phyloP scores from a whole-genome alignment of 192 early-diverging fungal genomes.

The Thamnidium elegans region DNA sequence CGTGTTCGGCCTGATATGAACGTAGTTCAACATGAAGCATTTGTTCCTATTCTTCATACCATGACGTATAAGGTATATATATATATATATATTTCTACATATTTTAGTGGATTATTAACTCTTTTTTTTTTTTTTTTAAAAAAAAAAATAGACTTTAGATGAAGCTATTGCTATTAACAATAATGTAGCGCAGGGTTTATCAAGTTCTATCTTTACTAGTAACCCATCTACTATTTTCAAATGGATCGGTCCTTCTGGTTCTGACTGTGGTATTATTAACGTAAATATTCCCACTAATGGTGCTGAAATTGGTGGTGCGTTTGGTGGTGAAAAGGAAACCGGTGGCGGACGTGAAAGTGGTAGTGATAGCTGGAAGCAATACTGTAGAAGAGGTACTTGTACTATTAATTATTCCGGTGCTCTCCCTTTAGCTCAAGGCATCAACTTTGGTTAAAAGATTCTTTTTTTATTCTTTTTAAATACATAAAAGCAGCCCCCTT shows the following conservation, averaged over 20 bases:
- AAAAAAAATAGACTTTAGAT: conserved; percentile 52
- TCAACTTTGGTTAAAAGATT: conserved; percentile 84
- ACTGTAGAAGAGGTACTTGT: conserved; percentile 74
- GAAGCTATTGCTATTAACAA: conserved; percentile 91
- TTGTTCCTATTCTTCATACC: conserved; percentile 91
- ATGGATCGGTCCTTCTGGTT: conserved; percentile 89
- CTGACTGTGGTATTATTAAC: conserved; percentile 92
- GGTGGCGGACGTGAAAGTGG: conserved; percentile 93
- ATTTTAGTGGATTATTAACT: neutral
- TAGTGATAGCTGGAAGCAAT: conserved; percentile 92
- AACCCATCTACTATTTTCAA: conserved; percentile 80
- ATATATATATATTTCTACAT: neutral
- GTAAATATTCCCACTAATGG: conserved; percentile 97
- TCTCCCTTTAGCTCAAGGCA: conserved; percentile 92
- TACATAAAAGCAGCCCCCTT: neutral
- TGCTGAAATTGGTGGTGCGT: conserved; percentile 95
- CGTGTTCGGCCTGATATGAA: conserved; percentile 67
- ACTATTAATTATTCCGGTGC: conserved; percentile 83
- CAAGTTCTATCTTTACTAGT: conserved; percentile 81
- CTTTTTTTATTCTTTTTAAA: too few species aligned
- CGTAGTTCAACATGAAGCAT: conserved; percentile 90
- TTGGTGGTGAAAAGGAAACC: conserved; percentile 97
- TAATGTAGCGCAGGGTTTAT: conserved; percentile 83
- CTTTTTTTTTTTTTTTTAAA: conserved; percentile 6
- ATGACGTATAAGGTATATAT: conserved; percentile 60